Evolutionary conservation across 306 rosid genomes (phyloP).

Genomic region (Rubus parviflorus): DNA sequence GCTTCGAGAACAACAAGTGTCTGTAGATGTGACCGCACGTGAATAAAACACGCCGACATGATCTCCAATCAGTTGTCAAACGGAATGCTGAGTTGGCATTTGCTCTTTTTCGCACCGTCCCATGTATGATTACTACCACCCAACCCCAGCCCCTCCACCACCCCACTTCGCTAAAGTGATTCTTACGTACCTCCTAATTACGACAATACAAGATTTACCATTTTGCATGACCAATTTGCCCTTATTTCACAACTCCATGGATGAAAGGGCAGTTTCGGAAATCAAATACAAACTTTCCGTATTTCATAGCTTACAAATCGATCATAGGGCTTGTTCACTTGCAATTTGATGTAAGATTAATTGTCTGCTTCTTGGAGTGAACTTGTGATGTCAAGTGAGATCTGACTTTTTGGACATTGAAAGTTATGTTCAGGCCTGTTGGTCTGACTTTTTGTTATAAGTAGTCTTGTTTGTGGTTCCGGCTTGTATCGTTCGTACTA

Average conservation of each 20-base stretch:
- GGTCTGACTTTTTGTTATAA: too few species aligned
- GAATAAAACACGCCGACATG: constrained; percentile 39
- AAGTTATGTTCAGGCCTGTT: too few species aligned
- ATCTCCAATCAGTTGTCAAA: constrained; percentile 40
- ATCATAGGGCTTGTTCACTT: too few species aligned
- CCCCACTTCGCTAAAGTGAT: constrained; percentile 18
- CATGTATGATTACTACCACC: constrained; percentile 50
- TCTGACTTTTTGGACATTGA: too few species aligned
- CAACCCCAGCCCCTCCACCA: constrained; percentile 1
- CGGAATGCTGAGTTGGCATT: constrained; percentile 45
- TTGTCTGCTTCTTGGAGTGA: too few species aligned
- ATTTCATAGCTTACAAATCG: too few species aligned
- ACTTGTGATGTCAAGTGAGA: too few species aligned
- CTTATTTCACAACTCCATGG: background rate
- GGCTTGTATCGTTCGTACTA: too few species aligned
- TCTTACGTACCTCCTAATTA: constrained; percentile 22
- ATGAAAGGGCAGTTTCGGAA: too few species aligned
- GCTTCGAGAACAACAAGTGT: constrained; percentile 10
- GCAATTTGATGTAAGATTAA: too few species aligned
- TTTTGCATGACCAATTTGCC: constrained; percentile 33
- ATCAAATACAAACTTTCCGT: too few species aligned
- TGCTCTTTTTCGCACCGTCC: constrained; percentile 43
- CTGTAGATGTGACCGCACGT: constrained; percentile 26
- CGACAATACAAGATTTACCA: background rate
- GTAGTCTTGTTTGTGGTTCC: too few species aligned